phyloP scores from a whole-genome alignment of 768 basidiomycete genomes.

The Lactarius hatsudake region DNA sequence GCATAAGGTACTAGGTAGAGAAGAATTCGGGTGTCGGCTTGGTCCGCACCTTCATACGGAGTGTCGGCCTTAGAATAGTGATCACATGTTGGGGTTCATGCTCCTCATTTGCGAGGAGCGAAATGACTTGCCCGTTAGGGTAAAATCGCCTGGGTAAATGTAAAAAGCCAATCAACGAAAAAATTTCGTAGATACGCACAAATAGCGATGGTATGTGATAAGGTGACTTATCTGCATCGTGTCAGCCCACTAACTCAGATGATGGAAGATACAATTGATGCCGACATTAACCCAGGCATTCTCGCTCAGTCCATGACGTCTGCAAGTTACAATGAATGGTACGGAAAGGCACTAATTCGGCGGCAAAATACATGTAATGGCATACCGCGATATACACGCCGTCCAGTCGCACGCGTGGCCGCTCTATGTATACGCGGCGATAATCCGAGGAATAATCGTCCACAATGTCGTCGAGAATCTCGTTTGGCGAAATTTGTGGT shows the following conservation, averaged over 20 bases:
- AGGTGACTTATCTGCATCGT: constrained; percentile 67
- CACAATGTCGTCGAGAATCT: constrained; percentile 45
- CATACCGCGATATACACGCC: constrained; percentile 92
- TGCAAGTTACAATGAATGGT: constrained; percentile 32
- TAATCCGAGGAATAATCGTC: constrained; percentile 59
- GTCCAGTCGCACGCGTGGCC: constrained; percentile 80
- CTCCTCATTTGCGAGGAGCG: constrained; percentile 81
- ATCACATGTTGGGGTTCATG: constrained; percentile 67
- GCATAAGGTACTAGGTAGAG: background rate
- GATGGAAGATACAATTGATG: constrained; percentile 16
- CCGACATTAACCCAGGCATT: constrained; percentile 85
- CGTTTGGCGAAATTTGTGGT: constrained; percentile 64
- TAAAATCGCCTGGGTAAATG: constrained; percentile 67
- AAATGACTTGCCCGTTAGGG: constrained; percentile 82
- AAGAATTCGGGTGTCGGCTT: background rate
- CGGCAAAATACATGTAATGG: constrained; percentile 68
- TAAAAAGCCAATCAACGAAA: background rate
- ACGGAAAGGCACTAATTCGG: constrained; percentile 22
- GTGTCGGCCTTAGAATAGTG: constrained; percentile 67
- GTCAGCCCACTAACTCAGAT: constrained; percentile 11
- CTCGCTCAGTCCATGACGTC: constrained; percentile 75
- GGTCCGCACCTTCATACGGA: constrained; percentile 67
- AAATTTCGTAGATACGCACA: constrained; percentile 48
- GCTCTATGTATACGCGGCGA: constrained; percentile 76
- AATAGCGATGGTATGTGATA: constrained; percentile 89